Evolutionary conservation across 2,329 filamentous ascomycete genomes (phyloP).

Genomic region (Xylaria sp.): DNA sequence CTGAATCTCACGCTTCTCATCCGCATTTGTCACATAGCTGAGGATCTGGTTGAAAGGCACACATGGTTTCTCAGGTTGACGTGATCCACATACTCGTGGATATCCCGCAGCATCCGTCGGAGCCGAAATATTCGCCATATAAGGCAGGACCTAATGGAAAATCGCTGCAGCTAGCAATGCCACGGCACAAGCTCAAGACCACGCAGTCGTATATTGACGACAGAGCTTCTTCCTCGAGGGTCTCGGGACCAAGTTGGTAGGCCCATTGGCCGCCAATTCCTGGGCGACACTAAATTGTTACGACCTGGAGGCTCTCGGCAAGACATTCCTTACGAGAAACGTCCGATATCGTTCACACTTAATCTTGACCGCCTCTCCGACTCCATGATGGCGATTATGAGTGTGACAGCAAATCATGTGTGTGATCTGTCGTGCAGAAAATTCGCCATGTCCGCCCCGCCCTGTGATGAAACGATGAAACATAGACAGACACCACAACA

Average conservation of each 20-base stretch:
- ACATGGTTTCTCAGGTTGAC: constrained; percentile 51
- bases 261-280: constrained; percentile 54
- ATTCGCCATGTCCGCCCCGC: constrained; percentile 27
- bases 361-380: constrained; percentile 34
- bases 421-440: constrained; percentile 36
- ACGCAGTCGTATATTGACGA: constrained; percentile 52
- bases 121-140: constrained; percentile 53
- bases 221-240: constrained; percentile 41
- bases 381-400: constrained; percentile 24
- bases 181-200: constrained; percentile 52
- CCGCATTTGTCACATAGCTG: constrained; percentile 43
- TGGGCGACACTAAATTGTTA: constrained; percentile 50
- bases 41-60: constrained; percentile 49
- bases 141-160: constrained; percentile 53
- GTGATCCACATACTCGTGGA: constrained; percentile 51
- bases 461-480: constrained; percentile 32
- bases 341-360: constrained; percentile 23
- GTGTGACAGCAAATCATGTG: constrained; percentile 38
- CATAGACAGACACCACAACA: constrained; percentile 18
- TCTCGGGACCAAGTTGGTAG: constrained; percentile 45
- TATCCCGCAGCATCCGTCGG: constrained; percentile 48
- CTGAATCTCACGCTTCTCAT: constrained; percentile 34
- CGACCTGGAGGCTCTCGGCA: constrained; percentile 49
- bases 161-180: constrained; percentile 52
- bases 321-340: constrained; percentile 52